These are phyloP conservation scores for Taphrina confusa DNA, from an alignment of 1,139 yeast genomes.

Conservation along the genomic window DNA sequence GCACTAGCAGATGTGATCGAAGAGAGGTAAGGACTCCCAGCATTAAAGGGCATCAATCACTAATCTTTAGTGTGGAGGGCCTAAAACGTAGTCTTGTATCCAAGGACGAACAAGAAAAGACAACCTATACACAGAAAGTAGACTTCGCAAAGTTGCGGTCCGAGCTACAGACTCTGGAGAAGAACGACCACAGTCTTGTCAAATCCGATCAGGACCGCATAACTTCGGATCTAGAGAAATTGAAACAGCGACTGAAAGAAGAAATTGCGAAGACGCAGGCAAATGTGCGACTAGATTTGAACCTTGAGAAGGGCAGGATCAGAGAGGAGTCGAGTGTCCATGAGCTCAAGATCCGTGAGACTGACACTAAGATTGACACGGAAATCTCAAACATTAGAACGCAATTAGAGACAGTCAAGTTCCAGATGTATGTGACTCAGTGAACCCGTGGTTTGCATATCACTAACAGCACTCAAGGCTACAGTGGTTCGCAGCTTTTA, in stretches of 20 bases:
- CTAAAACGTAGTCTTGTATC: conserved; percentile 31
- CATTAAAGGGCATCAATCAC: conserved; percentile 39
- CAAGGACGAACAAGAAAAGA: conserved; percentile 46
- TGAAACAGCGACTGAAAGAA: conserved; percentile 80
- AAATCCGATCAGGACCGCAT: conserved; percentile 86
- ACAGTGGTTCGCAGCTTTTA: conserved; percentile 33
- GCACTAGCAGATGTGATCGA: conserved; percentile 75
- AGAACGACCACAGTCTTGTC: conserved; percentile 76
- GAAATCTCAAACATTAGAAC: conserved; percentile 92
- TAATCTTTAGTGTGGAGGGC: conserved; percentile 19
- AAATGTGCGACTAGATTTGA: conserved; percentile 83
- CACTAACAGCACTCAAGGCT: conserved; percentile 11
- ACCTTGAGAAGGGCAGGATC: conserved; percentile 90
- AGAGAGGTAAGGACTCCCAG: conserved; percentile 52
- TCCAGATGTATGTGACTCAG: conserved; percentile 15
- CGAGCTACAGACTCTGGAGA: conserved; percentile 84
- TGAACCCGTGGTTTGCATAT: background rate
- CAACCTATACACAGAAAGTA: conserved; percentile 92
- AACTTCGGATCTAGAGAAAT: conserved; percentile 79
- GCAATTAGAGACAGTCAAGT: conserved; percentile 50
- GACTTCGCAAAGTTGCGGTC: conserved; percentile 93
- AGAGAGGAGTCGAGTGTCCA: conserved; percentile 91
- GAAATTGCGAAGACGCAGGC: conserved; percentile 91
- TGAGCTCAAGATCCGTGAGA: conserved; percentile 89
- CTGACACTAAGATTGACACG: conserved; percentile 91